Evolutionary conservation across 2,329 filamentous ascomycete species (phyloP).

Genomic region (Madurella mycetomatis): DNA sequence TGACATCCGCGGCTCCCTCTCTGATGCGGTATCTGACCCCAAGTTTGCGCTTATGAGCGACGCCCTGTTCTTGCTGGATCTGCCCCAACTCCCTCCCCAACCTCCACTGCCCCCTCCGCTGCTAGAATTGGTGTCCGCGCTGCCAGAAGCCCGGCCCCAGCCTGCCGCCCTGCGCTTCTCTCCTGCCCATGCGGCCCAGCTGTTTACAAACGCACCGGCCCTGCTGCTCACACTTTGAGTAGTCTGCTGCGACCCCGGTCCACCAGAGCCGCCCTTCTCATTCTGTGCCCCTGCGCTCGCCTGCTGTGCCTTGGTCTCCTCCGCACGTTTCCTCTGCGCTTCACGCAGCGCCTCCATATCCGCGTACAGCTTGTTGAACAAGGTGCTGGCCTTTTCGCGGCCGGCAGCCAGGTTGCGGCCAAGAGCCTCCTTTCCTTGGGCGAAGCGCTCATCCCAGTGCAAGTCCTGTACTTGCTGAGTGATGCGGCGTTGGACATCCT

Average conservation of each 20-base stretch:
- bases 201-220: conserved; percentile 62
- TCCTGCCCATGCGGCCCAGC: conserved; percentile 66
- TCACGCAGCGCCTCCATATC: conserved; percentile 83
- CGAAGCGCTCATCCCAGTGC: conserved; percentile 86
- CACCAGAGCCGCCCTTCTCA: conserved; percentile 3
- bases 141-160: conserved; percentile 32
- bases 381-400: conserved; percentile 78
- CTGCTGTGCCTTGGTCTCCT: conserved; percentile 43
- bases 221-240: conserved; percentile 49
- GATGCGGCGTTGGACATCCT: conserved; percentile 87
- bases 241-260: conserved; percentile 37
- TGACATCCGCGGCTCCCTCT: conserved; percentile 24
- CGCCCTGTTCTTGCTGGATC: conserved; percentile 19
- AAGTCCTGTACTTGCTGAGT: conserved; percentile 90
- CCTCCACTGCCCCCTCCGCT: conserved; percentile 25
- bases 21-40: conserved; percentile 5
- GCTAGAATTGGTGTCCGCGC: neutral
- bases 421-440: conserved; percentile 75
- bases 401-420: conserved; percentile 88
- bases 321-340: conserved; percentile 60
- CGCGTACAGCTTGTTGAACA: conserved; percentile 83
- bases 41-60: conserved; percentile 5
- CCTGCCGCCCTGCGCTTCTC: conserved; percentile 62
- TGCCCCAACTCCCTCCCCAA: conserved; percentile 33
- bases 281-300: neutral